Conservation (phyloP, 2,329 filamentous ascomycete species). For the Aspergillus floridensis region DNA sequence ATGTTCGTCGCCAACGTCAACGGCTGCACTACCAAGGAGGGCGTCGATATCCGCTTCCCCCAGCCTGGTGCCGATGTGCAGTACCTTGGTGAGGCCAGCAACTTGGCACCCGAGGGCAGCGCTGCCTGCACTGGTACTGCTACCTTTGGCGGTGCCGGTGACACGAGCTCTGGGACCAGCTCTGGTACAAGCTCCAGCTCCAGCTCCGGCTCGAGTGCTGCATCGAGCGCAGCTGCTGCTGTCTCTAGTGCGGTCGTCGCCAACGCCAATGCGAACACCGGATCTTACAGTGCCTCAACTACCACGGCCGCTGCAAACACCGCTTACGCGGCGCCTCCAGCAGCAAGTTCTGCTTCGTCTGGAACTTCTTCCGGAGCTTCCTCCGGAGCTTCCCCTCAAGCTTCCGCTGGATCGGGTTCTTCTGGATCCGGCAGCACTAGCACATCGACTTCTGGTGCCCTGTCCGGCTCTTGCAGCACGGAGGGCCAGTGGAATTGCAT, state of each 20-base stretch:
- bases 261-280: not conserved
- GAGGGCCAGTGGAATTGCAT: constrained; percentile 63
- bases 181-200: constrained; percentile 27
- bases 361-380: not conserved
- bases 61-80: constrained; percentile 62
- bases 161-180: constrained; percentile 20
- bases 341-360: constrained; percentile 1
- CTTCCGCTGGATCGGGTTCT: constrained; percentile 18
- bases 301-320: constrained; percentile 4
- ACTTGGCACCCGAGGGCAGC: constrained; percentile 33
- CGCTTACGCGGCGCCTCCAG: constrained; percentile 1
- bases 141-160: constrained; percentile 31
- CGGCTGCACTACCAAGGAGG: constrained; percentile 56
- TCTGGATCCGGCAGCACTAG: not conserved
- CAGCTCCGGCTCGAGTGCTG: constrained; percentile 27
- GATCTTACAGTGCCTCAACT: constrained; percentile 1
- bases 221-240: constrained; percentile 20
- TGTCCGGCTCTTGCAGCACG: constrained; percentile 48
- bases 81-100: constrained; percentile 42
- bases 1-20: constrained; percentile 75
- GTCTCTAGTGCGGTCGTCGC: constrained; percentile 12
- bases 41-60: constrained; percentile 63
- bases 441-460: constrained; percentile 29
- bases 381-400: constrained; percentile 9
- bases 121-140: constrained; percentile 31